These are phyloP conservation scores for Neofusicoccum sp. DNA, from an alignment of 2,329 filamentous ascomycete species.

Conservation along the genomic window DNA sequence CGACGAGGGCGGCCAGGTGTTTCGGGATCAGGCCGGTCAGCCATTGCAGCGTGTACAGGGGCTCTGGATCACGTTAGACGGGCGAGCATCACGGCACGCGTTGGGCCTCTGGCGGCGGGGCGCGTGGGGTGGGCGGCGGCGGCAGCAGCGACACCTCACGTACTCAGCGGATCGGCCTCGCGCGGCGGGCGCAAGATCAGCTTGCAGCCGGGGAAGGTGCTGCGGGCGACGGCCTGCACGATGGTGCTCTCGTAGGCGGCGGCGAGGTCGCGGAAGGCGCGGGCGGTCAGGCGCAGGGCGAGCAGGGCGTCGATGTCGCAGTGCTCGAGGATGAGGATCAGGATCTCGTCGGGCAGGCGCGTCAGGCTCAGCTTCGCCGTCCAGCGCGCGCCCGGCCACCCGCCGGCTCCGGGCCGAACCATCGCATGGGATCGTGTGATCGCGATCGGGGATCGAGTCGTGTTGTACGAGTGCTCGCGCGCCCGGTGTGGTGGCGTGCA, in stretches of 20 bases:
- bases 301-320: conserved; percentile 35
- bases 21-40: conserved; percentile 33
- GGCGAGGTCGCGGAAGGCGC: conserved; percentile 30
- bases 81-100: neutral
- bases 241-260: conserved; percentile 32
- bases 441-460: neutral
- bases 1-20: conserved; percentile 34
- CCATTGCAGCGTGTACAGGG: conserved; percentile 25
- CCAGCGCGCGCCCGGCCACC: conserved; percentile 16
- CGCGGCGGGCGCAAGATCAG: conserved; percentile 14
- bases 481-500: neutral
- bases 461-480: neutral
- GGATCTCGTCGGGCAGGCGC: conserved; percentile 24
- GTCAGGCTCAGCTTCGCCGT: conserved; percentile 2
- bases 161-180: conserved; percentile 16
- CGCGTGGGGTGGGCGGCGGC: neutral
- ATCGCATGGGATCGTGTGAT: conserved; percentile 8
- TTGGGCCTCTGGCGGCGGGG: neutral
- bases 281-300: conserved; percentile 28
- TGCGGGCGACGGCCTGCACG: conserved; percentile 31
- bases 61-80: conserved; percentile 2
- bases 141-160: neutral
- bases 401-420: conserved; percentile 19
- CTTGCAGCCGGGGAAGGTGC: conserved; percentile 30
- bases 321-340: conserved; percentile 33